phyloP scores from a whole-genome alignment of 1,139 yeast genomes.

The Yamadazyma triangularis region DNA sequence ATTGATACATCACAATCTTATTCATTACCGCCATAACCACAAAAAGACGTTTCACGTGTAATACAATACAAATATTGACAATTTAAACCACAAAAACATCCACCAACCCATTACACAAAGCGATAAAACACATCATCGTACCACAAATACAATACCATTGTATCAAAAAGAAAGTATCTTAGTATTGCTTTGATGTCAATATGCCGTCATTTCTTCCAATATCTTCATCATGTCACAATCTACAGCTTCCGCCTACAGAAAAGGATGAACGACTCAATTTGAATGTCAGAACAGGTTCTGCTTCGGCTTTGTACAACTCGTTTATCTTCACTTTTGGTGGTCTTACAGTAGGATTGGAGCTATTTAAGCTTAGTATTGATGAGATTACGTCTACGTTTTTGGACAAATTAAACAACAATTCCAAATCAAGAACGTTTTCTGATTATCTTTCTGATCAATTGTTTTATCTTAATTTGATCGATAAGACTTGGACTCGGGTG shows the following conservation, averaged over 20 bases:
- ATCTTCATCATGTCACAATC: slow-evolving; percentile 44
- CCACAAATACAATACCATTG: too few species aligned
- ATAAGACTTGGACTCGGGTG: slow-evolving; percentile 52
- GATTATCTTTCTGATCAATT: slow-evolving; percentile 54
- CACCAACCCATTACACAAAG: too few species aligned
- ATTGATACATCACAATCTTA: too few species aligned
- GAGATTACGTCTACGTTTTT: slow-evolving; percentile 24
- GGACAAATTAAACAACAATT: slow-evolving; percentile 22
- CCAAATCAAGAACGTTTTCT: slow-evolving; percentile 25
- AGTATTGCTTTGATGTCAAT: too few species aligned
- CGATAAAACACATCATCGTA: too few species aligned
- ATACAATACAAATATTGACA: too few species aligned
- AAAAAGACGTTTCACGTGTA: too few species aligned
- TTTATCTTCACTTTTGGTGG: slow-evolving; percentile 67
- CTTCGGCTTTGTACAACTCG: slow-evolving; percentile 54
- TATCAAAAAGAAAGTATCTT: too few species aligned
- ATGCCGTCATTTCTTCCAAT: slow-evolving; percentile 26
- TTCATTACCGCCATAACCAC: too few species aligned
- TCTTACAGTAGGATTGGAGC: slow-evolving; percentile 51
- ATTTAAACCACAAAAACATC: too few species aligned
- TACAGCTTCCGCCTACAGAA: slow-evolving; percentile 44
- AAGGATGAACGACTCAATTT: slow-evolving; percentile 45
- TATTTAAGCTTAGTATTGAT: slow-evolving; percentile 32
- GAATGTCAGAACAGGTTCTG: slow-evolving; percentile 64
- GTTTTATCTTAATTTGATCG: slow-evolving; percentile 53